A percentile compares a stretch with the other conserved stretches of the same genome.
These are phyloP conservation scores for Fusarium siculi DNA, from an alignment of 2,329 filamentous ascomycete genomes.

Conservation along the genomic window DNA sequence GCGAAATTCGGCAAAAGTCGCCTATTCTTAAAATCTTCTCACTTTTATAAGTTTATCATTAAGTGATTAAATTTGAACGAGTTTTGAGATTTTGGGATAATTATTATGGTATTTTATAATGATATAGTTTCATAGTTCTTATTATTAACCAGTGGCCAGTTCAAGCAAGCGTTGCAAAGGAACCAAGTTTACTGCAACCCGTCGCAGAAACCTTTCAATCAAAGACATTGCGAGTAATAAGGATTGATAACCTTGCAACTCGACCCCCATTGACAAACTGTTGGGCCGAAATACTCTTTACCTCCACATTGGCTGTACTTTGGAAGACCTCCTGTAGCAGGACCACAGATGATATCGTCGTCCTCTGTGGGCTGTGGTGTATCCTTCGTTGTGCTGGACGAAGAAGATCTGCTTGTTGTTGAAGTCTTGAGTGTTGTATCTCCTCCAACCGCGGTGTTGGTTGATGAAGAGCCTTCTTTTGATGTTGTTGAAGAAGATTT, in stretches of 20 bases:
- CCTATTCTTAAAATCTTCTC: neutral
- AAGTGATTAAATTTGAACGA: fast-evolving
- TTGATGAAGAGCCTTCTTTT: neutral
- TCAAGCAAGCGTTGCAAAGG: neutral
- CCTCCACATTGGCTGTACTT: constrained; percentile 41
- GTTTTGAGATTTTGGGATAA: fast-evolving
- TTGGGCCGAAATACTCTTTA: neutral
- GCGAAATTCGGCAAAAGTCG: neutral
- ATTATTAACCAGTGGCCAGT: neutral
- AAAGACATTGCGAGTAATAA: constrained; percentile 38
- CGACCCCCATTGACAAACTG: constrained; percentile 27
- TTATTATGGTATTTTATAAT: fast-evolving
- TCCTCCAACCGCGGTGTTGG: neutral
- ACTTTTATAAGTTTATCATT: fast-evolving
- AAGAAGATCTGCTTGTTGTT: neutral
- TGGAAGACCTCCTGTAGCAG: constrained; percentile 24
- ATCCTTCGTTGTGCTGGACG: neutral
- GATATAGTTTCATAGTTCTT: fast-evolving
- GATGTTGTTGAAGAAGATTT: neutral
- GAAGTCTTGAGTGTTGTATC: constrained; percentile 26
- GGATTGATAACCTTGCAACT: constrained; percentile 23
- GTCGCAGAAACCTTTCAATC: neutral
- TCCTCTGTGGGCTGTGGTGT: neutral
- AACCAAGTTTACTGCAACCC: neutral
- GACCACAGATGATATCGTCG: constrained; percentile 33